Percentiles rank a stretch among this genome's conserved stretches.
Conservation (phyloP, 2,329 filamentous ascomycete genomes). For the Triangularia setosa region DNA sequence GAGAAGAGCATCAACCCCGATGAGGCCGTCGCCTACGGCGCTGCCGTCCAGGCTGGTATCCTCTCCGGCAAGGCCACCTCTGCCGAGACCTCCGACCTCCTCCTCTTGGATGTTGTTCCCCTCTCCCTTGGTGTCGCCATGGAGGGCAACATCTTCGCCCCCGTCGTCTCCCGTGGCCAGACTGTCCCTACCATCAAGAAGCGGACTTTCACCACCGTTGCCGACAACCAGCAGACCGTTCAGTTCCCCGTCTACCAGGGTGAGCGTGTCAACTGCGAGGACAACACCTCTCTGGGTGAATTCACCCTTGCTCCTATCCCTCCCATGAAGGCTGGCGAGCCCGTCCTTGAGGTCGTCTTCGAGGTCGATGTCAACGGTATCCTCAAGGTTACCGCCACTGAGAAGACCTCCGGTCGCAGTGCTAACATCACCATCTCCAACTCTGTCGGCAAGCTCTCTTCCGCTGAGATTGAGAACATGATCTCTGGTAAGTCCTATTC, state of each 20-base stretch:
- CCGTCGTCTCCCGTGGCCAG: constrained; percentile 76
- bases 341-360: constrained; percentile 95
- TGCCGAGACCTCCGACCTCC: constrained; percentile 87
- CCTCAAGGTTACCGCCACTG: constrained; percentile 97
- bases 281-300: constrained; percentile 96
- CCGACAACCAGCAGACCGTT: constrained; percentile 72
- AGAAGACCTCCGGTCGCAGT: constrained; percentile 96
- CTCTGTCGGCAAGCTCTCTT: constrained; percentile 97
- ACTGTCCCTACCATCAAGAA: constrained; percentile 82
- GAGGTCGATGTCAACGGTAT: constrained; percentile 99
- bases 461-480: constrained; percentile 95
- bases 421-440: constrained; percentile 99
- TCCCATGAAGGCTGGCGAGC: constrained; percentile 89
- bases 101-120: constrained; percentile 93
- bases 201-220: constrained; percentile 83
- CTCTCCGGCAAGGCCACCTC: constrained; percentile 97
- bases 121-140: constrained; percentile 98
- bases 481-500: constrained; percentile 59
- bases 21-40: constrained; percentile 98
- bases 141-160: constrained; percentile 97
- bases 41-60: constrained; percentile 97
- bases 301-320: constrained; percentile 89
- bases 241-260: constrained; percentile 94
- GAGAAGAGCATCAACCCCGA: constrained; percentile 99
- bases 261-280: constrained; percentile 95